These are phyloP conservation scores for Solanum medicagineum DNA, from an alignment of 257 asterid species.

Conservation along the genomic window DNA sequence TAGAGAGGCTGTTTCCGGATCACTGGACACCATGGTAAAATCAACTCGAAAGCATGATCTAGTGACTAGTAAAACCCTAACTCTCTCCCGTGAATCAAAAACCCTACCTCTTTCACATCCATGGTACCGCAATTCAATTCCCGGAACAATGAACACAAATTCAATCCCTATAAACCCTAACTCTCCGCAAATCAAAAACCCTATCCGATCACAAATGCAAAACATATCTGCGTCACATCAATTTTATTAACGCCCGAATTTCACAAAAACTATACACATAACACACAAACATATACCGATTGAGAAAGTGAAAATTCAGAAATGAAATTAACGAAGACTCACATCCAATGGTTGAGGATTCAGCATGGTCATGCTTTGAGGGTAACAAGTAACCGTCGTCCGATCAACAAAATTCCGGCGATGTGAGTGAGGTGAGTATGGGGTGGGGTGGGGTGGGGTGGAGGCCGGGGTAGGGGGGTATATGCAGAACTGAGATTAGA, in stretches of 20 bases:
- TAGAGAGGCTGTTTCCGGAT: too few relatives aligned
- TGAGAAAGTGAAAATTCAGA: constrained; percentile 3
- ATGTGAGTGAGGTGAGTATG: constrained; percentile 5
- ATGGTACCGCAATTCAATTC: constrained; percentile 9
- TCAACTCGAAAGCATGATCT: background rate
- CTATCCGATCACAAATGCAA: constrained; percentile 40
- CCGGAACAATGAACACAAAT: background rate
- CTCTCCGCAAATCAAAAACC: constrained; percentile 29
- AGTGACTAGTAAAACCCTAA: background rate
- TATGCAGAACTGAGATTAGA: background rate
- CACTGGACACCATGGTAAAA: background rate
- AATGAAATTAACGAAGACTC: constrained; percentile 10
- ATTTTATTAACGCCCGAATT: background rate
- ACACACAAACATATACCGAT: background rate
- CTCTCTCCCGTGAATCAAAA: background rate
- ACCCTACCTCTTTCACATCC: constrained; percentile 7
- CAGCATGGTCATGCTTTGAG: constrained; percentile 64
- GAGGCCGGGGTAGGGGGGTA: background rate
- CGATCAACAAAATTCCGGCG: constrained; percentile 44
- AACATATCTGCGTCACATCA: background rate
- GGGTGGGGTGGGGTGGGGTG: constrained; percentile 5
- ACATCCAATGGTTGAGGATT: constrained; percentile 83
- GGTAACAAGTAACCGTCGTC: constrained; percentile 17
- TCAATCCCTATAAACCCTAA: constrained; percentile 20
- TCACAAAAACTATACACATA: background rate